Evolutionary conservation across 805 yeast species (phyloP).

Genomic region (Isabelozyma heimii): DNA sequence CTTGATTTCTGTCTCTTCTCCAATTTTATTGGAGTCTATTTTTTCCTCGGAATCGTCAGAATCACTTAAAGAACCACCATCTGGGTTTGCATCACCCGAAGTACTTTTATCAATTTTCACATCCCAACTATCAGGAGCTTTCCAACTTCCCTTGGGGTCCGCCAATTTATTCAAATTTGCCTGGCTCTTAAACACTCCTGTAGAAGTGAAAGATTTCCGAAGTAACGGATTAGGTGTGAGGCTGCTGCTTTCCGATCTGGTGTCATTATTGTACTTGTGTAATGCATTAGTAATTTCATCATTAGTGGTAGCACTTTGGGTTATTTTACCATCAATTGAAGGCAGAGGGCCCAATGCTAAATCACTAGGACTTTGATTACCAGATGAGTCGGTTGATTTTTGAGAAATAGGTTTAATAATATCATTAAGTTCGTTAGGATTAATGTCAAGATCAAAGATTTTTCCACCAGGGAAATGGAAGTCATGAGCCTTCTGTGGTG

Average conservation of each 20-base stretch:
- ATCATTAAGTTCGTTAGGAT: constrained; percentile 50
- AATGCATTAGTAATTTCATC: neutral
- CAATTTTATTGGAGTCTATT: constrained; percentile 5
- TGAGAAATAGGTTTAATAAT: constrained; percentile 35
- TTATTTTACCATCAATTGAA: neutral
- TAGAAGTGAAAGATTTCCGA: neutral
- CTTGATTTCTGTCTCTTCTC: constrained; percentile 2
- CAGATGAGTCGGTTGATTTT: neutral
- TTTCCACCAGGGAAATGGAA: neutral
- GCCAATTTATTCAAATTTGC: neutral
- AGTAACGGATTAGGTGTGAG: neutral
- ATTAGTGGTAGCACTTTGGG: neutral
- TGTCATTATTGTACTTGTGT: neutral
- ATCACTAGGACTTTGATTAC: neutral
- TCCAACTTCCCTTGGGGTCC: constrained; percentile 26
- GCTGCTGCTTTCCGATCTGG: neutral
- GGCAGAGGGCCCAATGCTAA: too few relatives aligned
- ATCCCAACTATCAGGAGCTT: constrained; percentile 50
- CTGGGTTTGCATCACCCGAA: constrained; percentile 2
- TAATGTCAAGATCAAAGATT: constrained; percentile 43
- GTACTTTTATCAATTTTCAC: constrained; percentile 27
- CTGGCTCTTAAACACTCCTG: neutral
- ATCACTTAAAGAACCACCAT: constrained; percentile 7
- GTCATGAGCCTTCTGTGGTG: neutral
- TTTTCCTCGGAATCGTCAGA: constrained; percentile 14